These are phyloP conservation scores for Eimeria zaria DNA, from an alignment of 169 alveolate genomes.

Conservation along the genomic window DNA sequence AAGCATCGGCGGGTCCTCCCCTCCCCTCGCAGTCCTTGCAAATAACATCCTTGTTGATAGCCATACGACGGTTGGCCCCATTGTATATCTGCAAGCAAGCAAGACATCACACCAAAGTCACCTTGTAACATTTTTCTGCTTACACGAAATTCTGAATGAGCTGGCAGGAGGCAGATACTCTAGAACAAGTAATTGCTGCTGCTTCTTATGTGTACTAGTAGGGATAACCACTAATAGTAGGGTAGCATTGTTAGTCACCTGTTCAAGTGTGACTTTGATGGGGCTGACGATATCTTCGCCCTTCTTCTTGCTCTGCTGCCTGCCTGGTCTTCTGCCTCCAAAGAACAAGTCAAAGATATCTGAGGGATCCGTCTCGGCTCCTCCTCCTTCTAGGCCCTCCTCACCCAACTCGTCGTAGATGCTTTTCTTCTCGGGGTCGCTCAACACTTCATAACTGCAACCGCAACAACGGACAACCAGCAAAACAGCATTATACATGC, in stretches of 20 bases:
- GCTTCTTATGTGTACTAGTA: no score
- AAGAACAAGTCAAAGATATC: conserved; percentile 97
- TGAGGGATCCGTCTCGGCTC: conserved; percentile 89
- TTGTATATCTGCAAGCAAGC: conserved; percentile 91
- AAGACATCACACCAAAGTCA: neutral
- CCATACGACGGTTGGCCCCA: conserved; percentile 97
- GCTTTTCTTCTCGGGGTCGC: conserved; percentile 98
- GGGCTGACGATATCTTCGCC: conserved; percentile 96
- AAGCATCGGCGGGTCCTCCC: conserved; percentile 98
- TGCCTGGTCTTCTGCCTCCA: conserved; percentile 95
- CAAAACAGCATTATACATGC: neutral
- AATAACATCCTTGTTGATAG: conserved; percentile 96
- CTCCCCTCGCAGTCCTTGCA: conserved; percentile 98
- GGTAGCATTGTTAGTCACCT: conserved; percentile 85
- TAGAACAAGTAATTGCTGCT: conserved; percentile 42
- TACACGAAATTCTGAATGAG: neutral
- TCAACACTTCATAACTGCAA: conserved; percentile 96
- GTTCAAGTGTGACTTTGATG: conserved; percentile 98
- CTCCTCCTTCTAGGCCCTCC: conserved; percentile 97
- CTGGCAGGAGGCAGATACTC: neutral
- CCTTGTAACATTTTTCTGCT: neutral
- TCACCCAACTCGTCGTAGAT: conserved; percentile 99
- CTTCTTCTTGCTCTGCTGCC: conserved; percentile 93
- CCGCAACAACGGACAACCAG: neutral
- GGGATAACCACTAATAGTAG: no score